phyloP scores from a whole-genome alignment of 345 rosid species.

The Chamaenerion angustifolium region DNA sequence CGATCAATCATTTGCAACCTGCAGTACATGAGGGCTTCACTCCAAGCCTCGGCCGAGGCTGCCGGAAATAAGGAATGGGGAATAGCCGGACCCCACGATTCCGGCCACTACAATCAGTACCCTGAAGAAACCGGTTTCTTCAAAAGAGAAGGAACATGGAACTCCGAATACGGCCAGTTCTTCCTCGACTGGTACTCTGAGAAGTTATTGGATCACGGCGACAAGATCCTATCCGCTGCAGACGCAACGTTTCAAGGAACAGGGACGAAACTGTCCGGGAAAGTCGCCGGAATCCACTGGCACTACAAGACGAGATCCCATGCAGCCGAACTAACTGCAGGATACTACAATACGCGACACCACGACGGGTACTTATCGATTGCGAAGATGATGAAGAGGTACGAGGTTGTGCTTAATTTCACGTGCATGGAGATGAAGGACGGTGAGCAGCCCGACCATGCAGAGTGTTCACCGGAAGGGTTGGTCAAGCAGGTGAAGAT shows the following conservation, averaged over 20 bases:
- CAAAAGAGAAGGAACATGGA: constrained; percentile 81
- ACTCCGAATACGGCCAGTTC: constrained; percentile 67
- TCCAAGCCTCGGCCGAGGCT: constrained; percentile 69
- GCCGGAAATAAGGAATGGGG: constrained; percentile 63
- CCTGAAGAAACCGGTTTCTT: constrained; percentile 85
- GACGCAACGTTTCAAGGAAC: constrained; percentile 54
- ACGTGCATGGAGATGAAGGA: constrained; percentile 99
- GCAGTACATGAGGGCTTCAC: constrained; percentile 88
- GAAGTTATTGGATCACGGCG: constrained; percentile 71
- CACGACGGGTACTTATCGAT: constrained; percentile 69
- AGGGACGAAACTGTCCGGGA: constrained; percentile 59
- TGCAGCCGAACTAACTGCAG: constrained; percentile 89
- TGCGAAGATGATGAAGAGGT: constrained; percentile 54
- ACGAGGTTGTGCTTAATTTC: constrained; percentile 64
- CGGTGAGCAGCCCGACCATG: constrained; percentile 50
- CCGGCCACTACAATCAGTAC: constrained; percentile 73
- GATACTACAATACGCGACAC: constrained; percentile 69
- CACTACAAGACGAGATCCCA: constrained; percentile 89
- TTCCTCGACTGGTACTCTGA: constrained; percentile 83
- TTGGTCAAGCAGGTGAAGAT: constrained; percentile 73
- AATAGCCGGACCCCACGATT: constrained; percentile 65
- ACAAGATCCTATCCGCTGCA: constrained; percentile 59
- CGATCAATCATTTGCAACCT: constrained; percentile 1
- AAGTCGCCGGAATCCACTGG: constrained; percentile 97
- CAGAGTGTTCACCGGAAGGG: constrained; percentile 86